Conservation (phyloP, 2,329 filamentous ascomycete genomes). For the Aureobasidium sp. region DNA sequence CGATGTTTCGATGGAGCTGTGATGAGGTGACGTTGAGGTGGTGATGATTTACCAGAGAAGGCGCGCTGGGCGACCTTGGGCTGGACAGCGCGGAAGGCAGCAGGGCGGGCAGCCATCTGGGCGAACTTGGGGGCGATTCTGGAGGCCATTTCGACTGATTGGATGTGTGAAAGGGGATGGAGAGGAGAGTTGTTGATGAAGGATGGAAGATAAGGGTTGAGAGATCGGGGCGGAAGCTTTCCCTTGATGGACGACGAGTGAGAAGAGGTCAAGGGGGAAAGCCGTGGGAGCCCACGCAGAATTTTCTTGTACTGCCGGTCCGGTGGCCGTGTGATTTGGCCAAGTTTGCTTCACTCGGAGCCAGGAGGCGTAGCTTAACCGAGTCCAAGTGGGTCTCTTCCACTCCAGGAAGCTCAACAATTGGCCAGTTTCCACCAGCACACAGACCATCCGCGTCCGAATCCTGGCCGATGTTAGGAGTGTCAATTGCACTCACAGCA, state of each 20-base stretch:
- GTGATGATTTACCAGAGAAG: constrained; percentile 58
- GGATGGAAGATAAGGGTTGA: constrained; percentile 20
- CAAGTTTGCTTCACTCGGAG: constrained; percentile 12
- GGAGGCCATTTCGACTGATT: constrained; percentile 69
- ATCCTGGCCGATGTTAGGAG: constrained; percentile 15
- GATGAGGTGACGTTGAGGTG: constrained; percentile 9
- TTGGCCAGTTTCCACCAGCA: constrained; percentile 5
- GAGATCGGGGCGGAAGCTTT: constrained; percentile 19
- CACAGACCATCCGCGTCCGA: constrained; percentile 13
- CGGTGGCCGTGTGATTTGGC: constrained; percentile 16
- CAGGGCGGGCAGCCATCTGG: constrained; percentile 66
- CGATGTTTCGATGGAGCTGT: constrained; percentile 33
- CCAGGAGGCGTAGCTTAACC: constrained; percentile 13
- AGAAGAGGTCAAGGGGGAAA: constrained; percentile 17
- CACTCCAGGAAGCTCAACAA: background rate
- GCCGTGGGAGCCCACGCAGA: constrained; percentile 16
- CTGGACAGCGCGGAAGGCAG: constrained; percentile 56
- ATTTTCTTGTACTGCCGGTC: constrained; percentile 15
- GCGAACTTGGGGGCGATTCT: constrained; percentile 73
- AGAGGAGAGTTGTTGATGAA: constrained; percentile 33
- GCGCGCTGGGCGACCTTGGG: constrained; percentile 55
- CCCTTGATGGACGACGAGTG: constrained; percentile 17
- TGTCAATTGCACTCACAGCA: constrained; percentile 4
- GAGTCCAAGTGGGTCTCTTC: constrained; percentile 13
- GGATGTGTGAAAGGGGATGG: constrained; percentile 29